phyloP scores from a whole-genome alignment of 2,329 filamentous ascomycete genomes.

The Xylariomycetidae sp. region DNA sequence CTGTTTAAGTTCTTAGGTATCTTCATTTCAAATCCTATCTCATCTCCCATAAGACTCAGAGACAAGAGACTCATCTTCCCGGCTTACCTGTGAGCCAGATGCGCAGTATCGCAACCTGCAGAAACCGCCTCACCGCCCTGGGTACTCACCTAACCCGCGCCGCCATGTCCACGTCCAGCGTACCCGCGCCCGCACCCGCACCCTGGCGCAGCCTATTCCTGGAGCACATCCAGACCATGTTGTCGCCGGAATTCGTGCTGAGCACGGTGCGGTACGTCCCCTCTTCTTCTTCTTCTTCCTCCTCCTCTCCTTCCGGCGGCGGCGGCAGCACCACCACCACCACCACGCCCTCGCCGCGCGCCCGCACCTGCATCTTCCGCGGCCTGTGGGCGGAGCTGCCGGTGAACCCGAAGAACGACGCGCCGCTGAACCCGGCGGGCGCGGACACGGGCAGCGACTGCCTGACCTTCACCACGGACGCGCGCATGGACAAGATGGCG shows the following conservation, averaged over 20 bases:
- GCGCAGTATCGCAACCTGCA: too few relatives aligned
- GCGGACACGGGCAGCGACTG: constrained; percentile 65
- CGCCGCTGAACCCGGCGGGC: constrained; percentile 61
- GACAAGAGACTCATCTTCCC: too few relatives aligned
- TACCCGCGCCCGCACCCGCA: constrained; percentile 29
- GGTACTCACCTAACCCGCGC: neutral
- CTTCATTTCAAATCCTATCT: too few relatives aligned
- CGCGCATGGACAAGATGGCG: constrained; percentile 74
- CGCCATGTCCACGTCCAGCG: constrained; percentile 9
- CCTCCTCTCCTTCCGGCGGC: constrained; percentile 1
- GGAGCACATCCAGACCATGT: constrained; percentile 42
- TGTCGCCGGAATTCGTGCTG: constrained; percentile 43
- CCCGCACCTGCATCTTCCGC: constrained; percentile 76
- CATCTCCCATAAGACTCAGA: too few relatives aligned
- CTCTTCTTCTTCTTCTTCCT: too few relatives aligned
- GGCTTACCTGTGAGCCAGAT: too few relatives aligned
- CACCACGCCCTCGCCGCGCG: constrained; percentile 45
- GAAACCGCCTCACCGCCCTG: too few relatives aligned
- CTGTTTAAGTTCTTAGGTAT: too few relatives aligned
- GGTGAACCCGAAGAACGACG: constrained; percentile 65
- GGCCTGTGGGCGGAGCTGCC: constrained; percentile 75
- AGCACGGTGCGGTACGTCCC: constrained; percentile 40
- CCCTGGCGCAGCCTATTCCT: constrained; percentile 50
- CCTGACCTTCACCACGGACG: constrained; percentile 80
- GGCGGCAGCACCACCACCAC: constrained; percentile 26